A percentile compares a stretch with the other conserved stretches of the same genome.
phyloP scores from a whole-genome alignment of 148 eudicot genomes.

The Camellia lanceoleosa region DNA sequence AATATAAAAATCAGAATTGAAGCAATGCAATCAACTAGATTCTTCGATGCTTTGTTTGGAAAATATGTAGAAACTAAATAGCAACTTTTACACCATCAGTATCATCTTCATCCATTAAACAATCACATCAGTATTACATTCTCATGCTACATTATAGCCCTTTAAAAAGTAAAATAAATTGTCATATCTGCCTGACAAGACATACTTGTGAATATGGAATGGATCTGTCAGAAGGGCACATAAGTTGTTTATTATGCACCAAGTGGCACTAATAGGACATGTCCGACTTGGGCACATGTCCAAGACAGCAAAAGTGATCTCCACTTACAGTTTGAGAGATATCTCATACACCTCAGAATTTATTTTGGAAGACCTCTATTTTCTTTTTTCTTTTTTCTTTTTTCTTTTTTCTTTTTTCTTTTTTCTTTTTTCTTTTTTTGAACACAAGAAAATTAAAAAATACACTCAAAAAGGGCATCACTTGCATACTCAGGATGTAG shows the following conservation, averaged over 20 bases:
- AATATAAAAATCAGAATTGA: not conserved
- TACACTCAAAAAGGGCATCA: too few relatives aligned
- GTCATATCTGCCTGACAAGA: not conserved
- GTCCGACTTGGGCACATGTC: not conserved
- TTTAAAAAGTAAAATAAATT: too few relatives aligned
- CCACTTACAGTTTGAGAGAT: too few relatives aligned
- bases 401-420: too few relatives aligned
- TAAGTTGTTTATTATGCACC: not conserved
- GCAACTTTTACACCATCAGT: not conserved
- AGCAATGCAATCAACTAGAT: conserved; percentile 5
- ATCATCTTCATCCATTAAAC: not conserved
- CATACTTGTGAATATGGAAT: not conserved
- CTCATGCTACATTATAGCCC: not conserved
- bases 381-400: too few relatives aligned
- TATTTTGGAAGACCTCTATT: too few relatives aligned
- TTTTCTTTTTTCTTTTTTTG: too few relatives aligned
- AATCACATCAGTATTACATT: not conserved
- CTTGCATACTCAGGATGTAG: not conserved
- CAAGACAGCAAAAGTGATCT: not conserved
- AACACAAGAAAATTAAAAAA: too few relatives aligned
- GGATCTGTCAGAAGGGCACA: conserved; percentile 9
- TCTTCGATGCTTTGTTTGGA: not conserved
- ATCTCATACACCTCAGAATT: too few relatives aligned
- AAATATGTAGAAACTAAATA: not conserved
- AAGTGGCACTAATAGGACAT: not conserved